These are phyloP conservation scores for Centella asiatica DNA, from an alignment of 129 eudicot species.

Conservation along the genomic window DNA sequence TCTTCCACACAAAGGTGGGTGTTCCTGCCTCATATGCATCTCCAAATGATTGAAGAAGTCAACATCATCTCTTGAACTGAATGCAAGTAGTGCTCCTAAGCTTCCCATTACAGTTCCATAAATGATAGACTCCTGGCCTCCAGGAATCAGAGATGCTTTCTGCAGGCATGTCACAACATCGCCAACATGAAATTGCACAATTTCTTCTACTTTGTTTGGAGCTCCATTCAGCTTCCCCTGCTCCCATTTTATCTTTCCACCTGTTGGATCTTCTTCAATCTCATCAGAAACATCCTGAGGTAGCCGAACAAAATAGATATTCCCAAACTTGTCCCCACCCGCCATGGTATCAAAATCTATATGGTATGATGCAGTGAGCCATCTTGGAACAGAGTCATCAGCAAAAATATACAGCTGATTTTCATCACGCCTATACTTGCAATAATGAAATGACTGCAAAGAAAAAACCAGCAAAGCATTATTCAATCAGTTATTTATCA, in stretches of 20 bases:
- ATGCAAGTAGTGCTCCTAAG: constrained; percentile 88
- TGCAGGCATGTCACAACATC: constrained; percentile 87
- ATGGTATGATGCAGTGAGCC: constrained; percentile 89
- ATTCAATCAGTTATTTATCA: background rate
- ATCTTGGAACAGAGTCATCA: constrained; percentile 93
- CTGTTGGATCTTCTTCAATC: constrained; percentile 99
- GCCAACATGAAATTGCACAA: constrained; percentile 96
- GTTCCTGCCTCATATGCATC: constrained; percentile 98
- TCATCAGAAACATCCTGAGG: constrained; percentile 98
- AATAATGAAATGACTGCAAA: constrained; percentile 88
- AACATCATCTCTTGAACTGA: constrained; percentile 93
- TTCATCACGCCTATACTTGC: constrained; percentile 97
- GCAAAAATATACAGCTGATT: constrained; percentile 93
- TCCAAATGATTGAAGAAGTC: constrained; percentile 97
- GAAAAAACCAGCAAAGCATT: constrained; percentile 3
- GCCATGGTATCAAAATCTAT: constrained; percentile 97
- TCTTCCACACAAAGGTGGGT: constrained; percentile 98
- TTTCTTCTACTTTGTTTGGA: constrained; percentile 93
- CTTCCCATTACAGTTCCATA: constrained; percentile 99
- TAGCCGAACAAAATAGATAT: constrained; percentile 84
- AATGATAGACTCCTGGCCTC: constrained; percentile 86
- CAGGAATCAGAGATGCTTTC: constrained; percentile 93
- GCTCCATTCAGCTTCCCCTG: constrained; percentile 99
- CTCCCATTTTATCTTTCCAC: constrained; percentile 98
- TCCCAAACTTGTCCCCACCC: constrained; percentile 96